Base-by-base conservation (phyloP, 192 early-diverging fungal species). In the Obelidium mucronatum region DNA sequence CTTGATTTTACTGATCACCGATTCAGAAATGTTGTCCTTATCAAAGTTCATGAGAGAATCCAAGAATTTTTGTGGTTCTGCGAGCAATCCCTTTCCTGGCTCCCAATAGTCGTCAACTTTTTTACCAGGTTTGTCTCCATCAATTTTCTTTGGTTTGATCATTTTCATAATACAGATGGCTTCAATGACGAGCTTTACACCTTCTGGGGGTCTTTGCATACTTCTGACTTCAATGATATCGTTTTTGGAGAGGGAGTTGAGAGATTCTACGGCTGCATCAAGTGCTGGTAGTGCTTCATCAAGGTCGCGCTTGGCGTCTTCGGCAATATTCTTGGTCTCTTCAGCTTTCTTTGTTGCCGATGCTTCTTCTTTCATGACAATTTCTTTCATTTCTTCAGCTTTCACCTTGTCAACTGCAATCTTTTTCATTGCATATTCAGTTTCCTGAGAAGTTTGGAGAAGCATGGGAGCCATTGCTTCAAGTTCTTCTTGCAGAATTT, bases 401-500 rank as follows among this genome's bases (percentile, higher is more conserved):
- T 85, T 78, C 4, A 88, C 82, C 60, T 87, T 88, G 67, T 90
- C 89, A 17, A 81, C 85, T 26, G 86, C 89, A 61, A 90, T 88
- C 61, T 90, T 89, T 61, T 86, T 86, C 87, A 90, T 89, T 6
- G 86, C 80, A 65, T 82, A 82, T 51, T 90, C 88, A 1, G 88
- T 89, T 59, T 90, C 88, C 76, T 90, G 85, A 19, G 79, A 82
- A 8, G 89, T 90, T 73, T 90, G 86, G 39, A 90, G 72, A 17
- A 90, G 78, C 86, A 88, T 89, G 1, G 89, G 89, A 55, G 90
- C 88, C 86, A 90, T 86, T 0, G 86, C 88, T 74, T 89, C 86
- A 1, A 90, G 70, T 75, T 90, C 89, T 71, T 88, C 86, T 77
- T 90, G 89, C 44, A 90, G 71, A 72, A 85, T 88, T 69, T 89